Evolutionary conservation across 257 asterid genomes (phyloP).

Genomic region (Orobanche coerulescens): DNA sequence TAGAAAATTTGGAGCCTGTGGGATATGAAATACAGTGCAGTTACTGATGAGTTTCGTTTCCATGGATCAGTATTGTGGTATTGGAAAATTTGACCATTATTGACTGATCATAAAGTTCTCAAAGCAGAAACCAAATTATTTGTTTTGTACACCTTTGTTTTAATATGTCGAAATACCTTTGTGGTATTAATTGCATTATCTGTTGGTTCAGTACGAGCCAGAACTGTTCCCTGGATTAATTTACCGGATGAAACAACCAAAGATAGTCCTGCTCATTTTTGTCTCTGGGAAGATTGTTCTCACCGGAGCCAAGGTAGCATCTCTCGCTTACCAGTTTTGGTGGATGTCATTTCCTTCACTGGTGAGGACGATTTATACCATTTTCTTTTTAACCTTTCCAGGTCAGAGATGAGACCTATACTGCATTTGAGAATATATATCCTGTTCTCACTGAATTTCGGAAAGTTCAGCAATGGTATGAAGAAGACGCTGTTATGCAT

Average conservation of each 20-base stretch:
- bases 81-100: not conserved
- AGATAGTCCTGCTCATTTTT: constrained; percentile 84
- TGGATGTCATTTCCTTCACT: not conserved
- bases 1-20: not conserved
- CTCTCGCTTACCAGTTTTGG: constrained; percentile 3
- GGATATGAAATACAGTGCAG: not conserved
- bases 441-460: constrained; percentile 86
- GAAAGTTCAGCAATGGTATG: constrained; percentile 93
- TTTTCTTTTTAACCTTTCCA: constrained; percentile 25
- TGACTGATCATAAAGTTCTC: not conserved
- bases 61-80: not conserved
- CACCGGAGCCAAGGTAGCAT: constrained; percentile 84
- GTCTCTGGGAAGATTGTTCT: constrained; percentile 94
- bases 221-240: constrained; percentile 89
- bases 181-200: constrained; percentile 14
- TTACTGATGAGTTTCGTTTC: not conserved
- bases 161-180: not conserved
- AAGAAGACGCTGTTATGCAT: not conserved
- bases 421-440: constrained; percentile 88
- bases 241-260: constrained; percentile 91
- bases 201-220: constrained; percentile 76
- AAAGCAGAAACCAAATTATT: not conserved
- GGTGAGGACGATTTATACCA: not conserved
- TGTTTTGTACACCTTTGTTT: not conserved
- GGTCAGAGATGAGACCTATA: constrained; percentile 87